Percentiles rank a stretch among this genome's conserved stretches.
Evolutionary conservation across 2,329 filamentous ascomycete genomes (phyloP).

Genomic region (Calonectria pseudoreteaudii): DNA sequence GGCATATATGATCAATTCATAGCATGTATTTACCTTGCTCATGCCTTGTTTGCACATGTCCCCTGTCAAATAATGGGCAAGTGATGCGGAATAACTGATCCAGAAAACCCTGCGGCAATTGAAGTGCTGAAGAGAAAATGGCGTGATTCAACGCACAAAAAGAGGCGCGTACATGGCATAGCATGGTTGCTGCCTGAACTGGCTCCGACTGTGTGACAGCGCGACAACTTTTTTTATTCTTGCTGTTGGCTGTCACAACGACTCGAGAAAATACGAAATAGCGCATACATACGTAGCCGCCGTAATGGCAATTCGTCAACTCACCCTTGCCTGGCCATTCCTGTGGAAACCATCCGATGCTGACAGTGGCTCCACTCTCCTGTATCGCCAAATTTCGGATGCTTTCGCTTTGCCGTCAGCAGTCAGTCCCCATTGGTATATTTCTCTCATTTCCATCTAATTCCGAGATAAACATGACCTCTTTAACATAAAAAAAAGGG

Average conservation of each 20-base stretch:
- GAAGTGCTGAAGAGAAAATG: not conserved
- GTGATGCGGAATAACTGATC: too few relatives aligned
- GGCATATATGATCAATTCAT: too few relatives aligned
- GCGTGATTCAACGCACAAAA: not conserved
- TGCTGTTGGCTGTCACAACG: not conserved
- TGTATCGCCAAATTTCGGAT: not conserved
- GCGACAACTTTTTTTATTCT: not conserved
- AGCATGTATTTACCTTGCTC: too few relatives aligned
- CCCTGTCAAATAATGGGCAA: too few relatives aligned
- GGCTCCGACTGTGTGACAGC: not conserved
- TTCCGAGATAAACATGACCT: not conserved
- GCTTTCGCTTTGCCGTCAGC: not conserved
- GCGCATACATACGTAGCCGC: not conserved
- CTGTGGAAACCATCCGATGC: slow-evolving; percentile 2
- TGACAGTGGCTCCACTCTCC: not conserved
- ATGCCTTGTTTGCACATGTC: too few relatives aligned
- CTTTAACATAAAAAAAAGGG: not conserved
- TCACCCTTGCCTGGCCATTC: not conserved
- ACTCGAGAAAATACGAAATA: not conserved
- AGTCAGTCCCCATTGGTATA: not conserved
- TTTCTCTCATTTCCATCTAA: not conserved
- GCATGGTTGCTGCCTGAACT: not conserved
- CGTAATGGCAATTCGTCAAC: not conserved
- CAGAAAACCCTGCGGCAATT: not conserved
- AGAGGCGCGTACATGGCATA: not conserved